Conservation (phyloP, 805 yeast species). For the Candida parachauliodes region DNA sequence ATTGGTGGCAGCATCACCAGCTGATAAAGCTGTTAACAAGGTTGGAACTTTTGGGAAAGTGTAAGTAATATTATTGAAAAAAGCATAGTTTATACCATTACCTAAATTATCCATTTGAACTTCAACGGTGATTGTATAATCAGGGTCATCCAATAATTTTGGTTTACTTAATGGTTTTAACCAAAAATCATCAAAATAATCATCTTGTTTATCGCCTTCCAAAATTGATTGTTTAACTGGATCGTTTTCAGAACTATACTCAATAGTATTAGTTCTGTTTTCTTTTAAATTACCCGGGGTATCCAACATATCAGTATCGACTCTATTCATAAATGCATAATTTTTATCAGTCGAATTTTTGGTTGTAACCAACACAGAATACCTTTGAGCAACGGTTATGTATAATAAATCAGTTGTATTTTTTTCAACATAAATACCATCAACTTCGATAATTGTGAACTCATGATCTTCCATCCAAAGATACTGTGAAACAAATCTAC, state of each 20-base stretch:
- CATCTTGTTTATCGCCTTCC: conserved; percentile 30
- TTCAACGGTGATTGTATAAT: conserved; percentile 54
- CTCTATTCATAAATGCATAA: conserved; percentile 57
- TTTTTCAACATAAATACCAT: conserved; percentile 57
- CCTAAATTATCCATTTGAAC: conserved; percentile 66
- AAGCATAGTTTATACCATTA: conserved; percentile 74
- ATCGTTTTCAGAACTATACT: conserved; percentile 38
- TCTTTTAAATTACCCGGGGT: conserved; percentile 51
- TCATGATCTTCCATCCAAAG: conserved; percentile 40
- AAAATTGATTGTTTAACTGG: conserved; percentile 11
- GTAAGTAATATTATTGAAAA: conserved; percentile 66
- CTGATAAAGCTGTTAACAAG: conserved; percentile 55
- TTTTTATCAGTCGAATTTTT: conserved; percentile 43
- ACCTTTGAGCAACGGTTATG: conserved; percentile 78
- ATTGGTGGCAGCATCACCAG: conserved; percentile 57
- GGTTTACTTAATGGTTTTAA: conserved; percentile 60
- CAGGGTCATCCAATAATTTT: conserved; percentile 54
- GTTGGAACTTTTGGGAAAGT: conserved; percentile 71
- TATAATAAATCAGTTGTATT: conserved; percentile 52
- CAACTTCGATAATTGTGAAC: conserved; percentile 40
- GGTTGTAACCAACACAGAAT: conserved; percentile 63
- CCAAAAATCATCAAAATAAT: conserved; percentile 68
- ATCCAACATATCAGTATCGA: conserved; percentile 71
- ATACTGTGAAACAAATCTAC: conserved; percentile 67
- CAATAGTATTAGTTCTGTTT: conserved; percentile 52